Base-by-base conservation (phyloP, 2,329 filamentous ascomycete species). In the Cercospora beticola region DNA sequence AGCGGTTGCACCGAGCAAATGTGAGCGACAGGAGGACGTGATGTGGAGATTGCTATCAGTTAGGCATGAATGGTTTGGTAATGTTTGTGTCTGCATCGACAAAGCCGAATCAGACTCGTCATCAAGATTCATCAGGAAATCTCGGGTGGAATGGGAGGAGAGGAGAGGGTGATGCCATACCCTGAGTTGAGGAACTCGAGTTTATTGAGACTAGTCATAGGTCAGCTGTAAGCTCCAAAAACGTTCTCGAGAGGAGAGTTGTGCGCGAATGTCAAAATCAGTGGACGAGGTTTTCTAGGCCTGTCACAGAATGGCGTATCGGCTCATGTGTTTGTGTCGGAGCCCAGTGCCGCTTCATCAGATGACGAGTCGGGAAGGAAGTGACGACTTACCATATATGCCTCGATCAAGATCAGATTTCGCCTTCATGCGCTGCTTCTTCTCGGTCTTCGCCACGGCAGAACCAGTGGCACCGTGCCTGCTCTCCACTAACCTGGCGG, bases 201-300 rank as follows among this genome's bases (percentile, higher is more conserved):
- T 14, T 12, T 6, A 10, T 6, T 21, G 5, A 23, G 28, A 54
- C 49, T 52, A 16, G 26, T 54, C 49, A 9, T 10, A 18, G 46
- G 31, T 64, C 46, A 64, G 49, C 46, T 12, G 12, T 23, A 5
- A 18, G 31, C 21, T 21, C 31, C 30, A 12, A 36, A 21, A 18
- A 10, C 26, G 16, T 28, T 56, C 28, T 23, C 28, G 36, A 14
- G n/a, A 64, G 40, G 33, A 49, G 31, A 7, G n/a, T 54, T 60
- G 33, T 61, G 21, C 52, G 57, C 36, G 12, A 9, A 36, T 30
- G 62, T 71, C 67, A 33, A 70, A 57, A 74, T 81, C 79, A 81
- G 79, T 80, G 78, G 79, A 79, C 79, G 76, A 81, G 79, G 79
- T 81, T 81, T 81, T 80, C 79, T 80, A 80, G 78, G 79, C 79